Base-by-base conservation (phyloP, 306 rosid genomes). In the Sechiopsis laciniata region DNA sequence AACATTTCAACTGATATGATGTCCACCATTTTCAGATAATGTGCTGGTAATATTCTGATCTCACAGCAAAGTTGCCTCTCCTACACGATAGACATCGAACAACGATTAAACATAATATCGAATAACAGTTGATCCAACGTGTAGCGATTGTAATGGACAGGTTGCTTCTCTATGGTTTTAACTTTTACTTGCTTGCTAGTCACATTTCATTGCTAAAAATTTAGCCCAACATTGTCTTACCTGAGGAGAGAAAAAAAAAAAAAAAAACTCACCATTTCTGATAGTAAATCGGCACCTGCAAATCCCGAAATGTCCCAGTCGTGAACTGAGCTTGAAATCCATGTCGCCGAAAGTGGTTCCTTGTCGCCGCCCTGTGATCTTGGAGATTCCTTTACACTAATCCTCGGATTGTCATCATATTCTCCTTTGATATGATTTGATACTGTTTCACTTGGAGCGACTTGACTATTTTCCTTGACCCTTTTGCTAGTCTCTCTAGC, bases 231-330 rank as follows among this genome's bases (percentile, higher is more conserved):
- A 7, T 46, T 46, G 72, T 67, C 37, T 46, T 19, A 19, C 37
- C 56, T 48, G 19, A 65, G 37, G 54, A 65, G 29, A 65, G 54
- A 65, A 40, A 62, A 55, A 56, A 45, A 58, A 24, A 81, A 78
- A 54, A 6, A 61, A 35, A 63, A 13, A 81, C 95, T 88, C 79
- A 92, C 97, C 14, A 84, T 73, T 80, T 90, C 86, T 8, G 97
- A 88, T 46, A 88, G 87, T 66, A 88, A 84, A 71, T 90, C 88
- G 11, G 82, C 87, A 55, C 95, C 96, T 0, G 57, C 56, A 53
- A 89, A 79, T 64, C 83, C 95, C 65, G 83, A 67, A 50, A 92
- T 74, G 82, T 92, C 95, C 97, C 97, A 92, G 64, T 87, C 80
- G 55, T 83, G 87, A 15, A 90, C 62, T 5, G 85, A 69, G 78